Base-by-base conservation (phyloP, 768 basidiomycete genomes). In the Kwoniella sp. region DNA sequence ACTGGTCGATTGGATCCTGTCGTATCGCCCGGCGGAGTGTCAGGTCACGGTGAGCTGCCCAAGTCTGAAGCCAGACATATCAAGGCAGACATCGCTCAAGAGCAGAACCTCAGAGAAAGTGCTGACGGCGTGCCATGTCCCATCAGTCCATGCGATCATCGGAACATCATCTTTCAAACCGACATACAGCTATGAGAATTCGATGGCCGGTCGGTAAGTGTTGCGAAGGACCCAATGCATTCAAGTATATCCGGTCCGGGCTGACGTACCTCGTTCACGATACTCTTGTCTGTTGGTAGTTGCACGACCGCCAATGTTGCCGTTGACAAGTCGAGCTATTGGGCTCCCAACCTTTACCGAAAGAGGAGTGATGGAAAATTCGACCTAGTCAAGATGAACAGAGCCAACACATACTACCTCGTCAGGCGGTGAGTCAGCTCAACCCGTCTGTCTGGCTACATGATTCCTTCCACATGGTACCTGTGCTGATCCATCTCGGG, bases 321-420 rank as follows among this genome's bases (percentile, higher is more conserved):
- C 8, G 72, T 78, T 54, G 82, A 82, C 70, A 70, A 75, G 70
- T 77, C 74, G 52, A 74, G 74, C 61, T 82, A 81, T 67, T 81
- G 80, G 80, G 67, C 56, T 6, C 76, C 79, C 57, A 73, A 76
- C 55, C 67, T 81, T 17, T 79, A 79, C 68, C 74, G 58, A 49
- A 60, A 60, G 25, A 36, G 36, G 19, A 30, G 36, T n/a, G 50
- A 60, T 44, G 58, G 58, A 1, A 51, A 51, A 19, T 60, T 60
- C 26, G 30, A 51, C 40, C 24, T 60, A 21, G 50, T 60, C 17
- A 52, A 27, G 37, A 60, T 60, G 58, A 60, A 60, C 21, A 30
- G 58, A 52, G 68, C 77, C 47, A 80, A 80, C 68, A 69, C 74
- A 21, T 80, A 82, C 65, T 81, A 80, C 66, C 71, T 82, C 17